phyloP scores from a whole-genome alignment of 352 stramenopile genomes.

The Thalassiosira livingstoniorum region DNA sequence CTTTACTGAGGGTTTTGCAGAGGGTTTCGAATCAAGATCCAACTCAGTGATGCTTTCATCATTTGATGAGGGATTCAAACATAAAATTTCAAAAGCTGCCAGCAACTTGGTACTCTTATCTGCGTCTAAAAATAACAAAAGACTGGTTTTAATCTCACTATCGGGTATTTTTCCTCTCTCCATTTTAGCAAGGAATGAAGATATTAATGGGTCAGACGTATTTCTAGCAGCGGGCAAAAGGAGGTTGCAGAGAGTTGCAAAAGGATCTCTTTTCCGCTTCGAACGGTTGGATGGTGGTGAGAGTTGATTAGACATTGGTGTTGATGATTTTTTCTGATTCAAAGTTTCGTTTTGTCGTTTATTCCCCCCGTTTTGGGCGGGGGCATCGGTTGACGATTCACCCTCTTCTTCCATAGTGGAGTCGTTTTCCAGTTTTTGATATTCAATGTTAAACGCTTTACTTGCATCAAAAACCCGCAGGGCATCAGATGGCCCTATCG shows the following conservation, averaged over 20 bases:
- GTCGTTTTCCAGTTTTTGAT: constrained; percentile 45
- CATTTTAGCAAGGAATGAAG: constrained; percentile 65
- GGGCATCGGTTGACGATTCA: background rate
- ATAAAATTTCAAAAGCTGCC: constrained; percentile 64
- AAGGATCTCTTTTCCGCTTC: background rate
- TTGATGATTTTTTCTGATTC: background rate
- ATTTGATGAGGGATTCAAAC: background rate
- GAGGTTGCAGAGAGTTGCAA: background rate
- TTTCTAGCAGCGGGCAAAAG: constrained; percentile 54
- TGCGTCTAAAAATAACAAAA: constrained; percentile 75
- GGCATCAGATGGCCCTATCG: constrained; percentile 68
- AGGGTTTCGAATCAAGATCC: no score
- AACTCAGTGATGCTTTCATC: background rate
- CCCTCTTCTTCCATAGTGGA: constrained; percentile 3
- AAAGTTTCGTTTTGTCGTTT: background rate
- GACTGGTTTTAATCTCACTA: constrained; percentile 54
- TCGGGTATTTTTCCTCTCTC: constrained; percentile 31
- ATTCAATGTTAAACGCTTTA: constrained; percentile 58
- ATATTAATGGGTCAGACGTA: constrained; percentile 59
- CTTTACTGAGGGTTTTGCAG: background rate
- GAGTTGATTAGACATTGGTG: background rate
- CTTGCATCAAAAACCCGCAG: constrained; percentile 66
- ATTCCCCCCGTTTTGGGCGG: background rate
- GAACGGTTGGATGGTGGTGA: background rate
- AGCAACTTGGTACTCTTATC: constrained; percentile 74